These are phyloP conservation scores for Litchi chinensis DNA, from an alignment of 345 rosid species.

Conservation along the genomic window DNA sequence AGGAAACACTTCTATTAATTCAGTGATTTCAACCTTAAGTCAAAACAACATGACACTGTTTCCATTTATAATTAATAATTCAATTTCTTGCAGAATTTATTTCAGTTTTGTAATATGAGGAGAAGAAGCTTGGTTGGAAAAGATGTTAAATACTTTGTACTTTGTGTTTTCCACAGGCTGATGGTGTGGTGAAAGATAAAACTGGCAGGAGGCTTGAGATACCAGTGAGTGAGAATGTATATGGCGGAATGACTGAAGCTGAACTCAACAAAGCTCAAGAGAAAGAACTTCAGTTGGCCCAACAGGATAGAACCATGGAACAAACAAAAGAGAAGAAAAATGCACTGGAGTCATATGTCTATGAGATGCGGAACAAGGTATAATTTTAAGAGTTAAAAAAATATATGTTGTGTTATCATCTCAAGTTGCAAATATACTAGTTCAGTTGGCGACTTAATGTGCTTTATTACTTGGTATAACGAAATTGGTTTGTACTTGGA, in stretches of 20 bases:
- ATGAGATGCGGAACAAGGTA: slow-evolving; percentile 68
- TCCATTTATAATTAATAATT: neutral
- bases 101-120: neutral
- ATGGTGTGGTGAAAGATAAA: slow-evolving; percentile 31
- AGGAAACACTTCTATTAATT: neutral
- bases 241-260: slow-evolving; percentile 42
- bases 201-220: slow-evolving; percentile 38
- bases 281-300: slow-evolving; percentile 49
- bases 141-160: neutral
- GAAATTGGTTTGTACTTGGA: neutral
- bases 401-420: neutral
- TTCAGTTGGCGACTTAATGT: neutral
- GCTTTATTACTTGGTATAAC: neutral
- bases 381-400: neutral
- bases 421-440: neutral
- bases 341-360: slow-evolving; percentile 65
- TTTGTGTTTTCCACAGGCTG: slow-evolving; percentile 35
- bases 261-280: slow-evolving; percentile 51
- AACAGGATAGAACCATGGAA: slow-evolving; percentile 51
- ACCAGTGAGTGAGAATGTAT: slow-evolving; percentile 45
- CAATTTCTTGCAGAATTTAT: neutral
- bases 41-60: neutral
- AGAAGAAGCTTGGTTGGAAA: neutral
- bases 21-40: slow-evolving; percentile 11
- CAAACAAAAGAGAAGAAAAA: slow-evolving; percentile 59